A percentile compares a stretch with the other conserved stretches of the same genome.
These are phyloP conservation scores for Penicillium arizonense DNA, from an alignment of 495 filamentous ascomycete species.

Conservation along the genomic window DNA sequence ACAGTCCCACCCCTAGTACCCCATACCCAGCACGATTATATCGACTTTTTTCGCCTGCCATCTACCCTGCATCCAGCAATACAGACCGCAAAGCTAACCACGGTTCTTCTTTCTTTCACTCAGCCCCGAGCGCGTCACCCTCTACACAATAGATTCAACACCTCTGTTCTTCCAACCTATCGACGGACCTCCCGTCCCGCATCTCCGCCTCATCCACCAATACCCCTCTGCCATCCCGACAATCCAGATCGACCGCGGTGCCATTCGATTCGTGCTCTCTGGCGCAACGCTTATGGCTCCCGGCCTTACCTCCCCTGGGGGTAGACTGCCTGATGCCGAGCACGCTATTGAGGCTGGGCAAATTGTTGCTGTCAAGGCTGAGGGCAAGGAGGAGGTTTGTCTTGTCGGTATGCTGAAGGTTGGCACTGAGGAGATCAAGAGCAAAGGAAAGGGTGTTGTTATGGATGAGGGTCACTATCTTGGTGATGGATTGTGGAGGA, in stretches of 20 bases:
- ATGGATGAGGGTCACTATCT: slow-evolving; percentile 92
- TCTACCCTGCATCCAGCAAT: neutral
- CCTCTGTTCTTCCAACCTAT: slow-evolving; percentile 92
- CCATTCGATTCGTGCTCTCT: slow-evolving; percentile 92
- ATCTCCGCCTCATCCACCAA: slow-evolving; percentile 72
- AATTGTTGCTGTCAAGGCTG: slow-evolving; percentile 84
- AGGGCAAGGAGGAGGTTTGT: slow-evolving; percentile 92
- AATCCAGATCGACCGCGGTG: slow-evolving; percentile 82
- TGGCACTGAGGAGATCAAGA: slow-evolving; percentile 89
- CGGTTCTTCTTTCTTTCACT: neutral
- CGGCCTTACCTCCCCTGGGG: slow-evolving; percentile 79
- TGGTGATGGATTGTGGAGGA: slow-evolving; percentile 90
- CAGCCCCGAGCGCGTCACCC: slow-evolving; percentile 78
- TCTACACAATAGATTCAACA: slow-evolving; percentile 74
- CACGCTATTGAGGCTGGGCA: slow-evolving; percentile 64
- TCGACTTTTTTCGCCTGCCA: neutral
- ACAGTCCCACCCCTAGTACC: slow-evolving; percentile 7
- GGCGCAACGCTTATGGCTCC: slow-evolving; percentile 96
- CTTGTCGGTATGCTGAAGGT: slow-evolving; percentile 81
- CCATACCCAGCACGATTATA: neutral
- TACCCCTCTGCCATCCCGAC: slow-evolving; percentile 47
- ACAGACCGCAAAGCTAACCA: neutral
- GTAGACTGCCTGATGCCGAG: slow-evolving; percentile 63
- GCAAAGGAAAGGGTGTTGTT: slow-evolving; percentile 86
- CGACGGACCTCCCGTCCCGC: slow-evolving; percentile 74